Evolutionary conservation across 2,329 filamentous ascomycete species (phyloP).

Genomic region (Pyrenophora teres): DNA sequence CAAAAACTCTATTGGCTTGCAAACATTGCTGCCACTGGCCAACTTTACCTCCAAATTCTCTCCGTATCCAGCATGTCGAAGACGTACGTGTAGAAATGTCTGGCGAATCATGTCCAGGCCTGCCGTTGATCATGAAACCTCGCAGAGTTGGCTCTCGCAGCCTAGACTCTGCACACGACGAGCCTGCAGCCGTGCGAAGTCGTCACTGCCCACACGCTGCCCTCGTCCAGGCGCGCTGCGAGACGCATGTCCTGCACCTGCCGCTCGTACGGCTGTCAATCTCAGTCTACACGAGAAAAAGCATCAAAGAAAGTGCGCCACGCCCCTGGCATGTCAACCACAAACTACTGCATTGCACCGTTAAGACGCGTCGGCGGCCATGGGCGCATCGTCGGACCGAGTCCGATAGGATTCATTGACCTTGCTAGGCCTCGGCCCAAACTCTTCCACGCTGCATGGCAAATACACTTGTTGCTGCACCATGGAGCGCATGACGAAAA

Average conservation of each 20-base stretch:
- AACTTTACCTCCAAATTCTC: conserved; percentile 1
- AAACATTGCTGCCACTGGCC: neutral
- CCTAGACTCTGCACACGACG: conserved; percentile 18
- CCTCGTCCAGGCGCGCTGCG: conserved; percentile 7
- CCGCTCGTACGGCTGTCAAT: too few relatives aligned
- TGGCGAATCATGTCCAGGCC: neutral
- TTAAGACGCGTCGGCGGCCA: neutral
- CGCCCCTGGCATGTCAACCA: neutral
- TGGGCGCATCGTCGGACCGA: conserved; percentile 7
- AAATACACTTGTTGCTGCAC: neutral
- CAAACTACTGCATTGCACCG: neutral
- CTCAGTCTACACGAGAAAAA: conserved; percentile 8
- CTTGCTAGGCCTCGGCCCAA: neutral
- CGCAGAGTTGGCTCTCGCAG: conserved; percentile 12
- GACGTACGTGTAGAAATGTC: neutral
- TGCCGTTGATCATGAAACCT: conserved; percentile 9
- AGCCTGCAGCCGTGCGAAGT: conserved; percentile 16
- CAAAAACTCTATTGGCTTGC: conserved; percentile 15
- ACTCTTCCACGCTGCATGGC: conserved; percentile 2
- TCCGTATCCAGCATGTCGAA: neutral
- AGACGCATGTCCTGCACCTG: conserved; percentile 2
- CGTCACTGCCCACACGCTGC: conserved; percentile 6
- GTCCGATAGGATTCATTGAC: conserved; percentile 6
- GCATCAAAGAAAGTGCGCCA: conserved; percentile 5
- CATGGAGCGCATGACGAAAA: neutral